A percentile compares a stretch with the other conserved stretches of the same genome.
phyloP scores from a whole-genome alignment of 164 flowering plant genomes.

The Euptelea pleiosperma region DNA sequence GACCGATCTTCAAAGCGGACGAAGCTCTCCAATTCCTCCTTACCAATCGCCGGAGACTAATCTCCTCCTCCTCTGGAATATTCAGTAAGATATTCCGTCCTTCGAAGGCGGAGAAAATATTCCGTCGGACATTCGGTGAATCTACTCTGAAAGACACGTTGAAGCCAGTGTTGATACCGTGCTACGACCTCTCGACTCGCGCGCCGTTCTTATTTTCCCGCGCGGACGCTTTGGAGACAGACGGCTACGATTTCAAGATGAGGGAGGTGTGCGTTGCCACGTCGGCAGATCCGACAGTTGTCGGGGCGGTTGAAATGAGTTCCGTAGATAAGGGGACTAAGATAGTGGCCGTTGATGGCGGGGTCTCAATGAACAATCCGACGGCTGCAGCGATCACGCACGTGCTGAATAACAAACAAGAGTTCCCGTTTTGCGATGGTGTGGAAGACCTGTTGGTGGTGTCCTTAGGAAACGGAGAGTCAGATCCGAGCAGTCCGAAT shows the following conservation, averaged over 20 bases:
- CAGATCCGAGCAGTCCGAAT: conserved; percentile 20
- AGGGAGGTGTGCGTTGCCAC: conserved; percentile 57
- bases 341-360: conserved; percentile 48
- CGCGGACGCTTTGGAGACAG: conserved; percentile 64
- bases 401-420: conserved; percentile 65
- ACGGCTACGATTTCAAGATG: conserved; percentile 59
- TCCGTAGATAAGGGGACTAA: conserved; percentile 48
- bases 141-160: conserved; percentile 48
- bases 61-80: conserved; percentile 17
- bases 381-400: conserved; percentile 71
- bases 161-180: conserved; percentile 60
- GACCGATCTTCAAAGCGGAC: conserved; percentile 40
- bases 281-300: conserved; percentile 28
- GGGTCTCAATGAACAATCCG: conserved; percentile 62
- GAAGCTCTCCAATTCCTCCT: conserved; percentile 42
- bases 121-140: conserved; percentile 38
- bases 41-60: conserved; percentile 23
- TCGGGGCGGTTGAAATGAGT: conserved; percentile 34
- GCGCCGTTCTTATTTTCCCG: conserved; percentile 66
- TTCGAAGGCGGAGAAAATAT: conserved; percentile 21
- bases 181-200: conserved; percentile 49
- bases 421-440: conserved; percentile 54
- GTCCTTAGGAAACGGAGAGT: conserved; percentile 58
- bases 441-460: conserved; percentile 54
- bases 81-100: conserved; percentile 29